Conservation (phyloP, 352 stramenopile genomes). For the Phytophthora agathidicida region DNA sequence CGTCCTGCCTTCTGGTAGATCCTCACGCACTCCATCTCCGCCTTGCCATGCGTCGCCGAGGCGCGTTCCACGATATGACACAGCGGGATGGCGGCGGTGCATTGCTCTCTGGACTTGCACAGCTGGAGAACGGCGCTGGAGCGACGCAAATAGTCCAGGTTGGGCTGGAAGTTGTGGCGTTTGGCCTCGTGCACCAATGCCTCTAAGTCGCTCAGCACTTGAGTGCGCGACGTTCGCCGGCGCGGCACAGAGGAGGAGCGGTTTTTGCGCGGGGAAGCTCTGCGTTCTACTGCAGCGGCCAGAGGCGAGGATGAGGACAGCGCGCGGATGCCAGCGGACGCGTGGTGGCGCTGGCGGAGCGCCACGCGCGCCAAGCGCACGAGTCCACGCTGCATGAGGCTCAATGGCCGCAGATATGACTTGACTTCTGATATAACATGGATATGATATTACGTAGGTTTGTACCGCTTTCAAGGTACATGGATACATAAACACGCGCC, state of each 20-base stretch:
- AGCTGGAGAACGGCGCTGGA: slow-evolving; percentile 50
- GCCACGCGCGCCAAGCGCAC: slow-evolving; percentile 18
- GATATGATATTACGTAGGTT: slow-evolving; percentile 1
- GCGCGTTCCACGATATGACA: slow-evolving; percentile 56
- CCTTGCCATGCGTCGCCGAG: slow-evolving; percentile 42
- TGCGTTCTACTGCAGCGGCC: not conserved
- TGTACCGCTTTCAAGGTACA: not conserved
- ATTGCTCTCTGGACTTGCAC: slow-evolving; percentile 59
- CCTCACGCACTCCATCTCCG: slow-evolving; percentile 62
- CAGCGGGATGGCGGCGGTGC: slow-evolving; percentile 59
- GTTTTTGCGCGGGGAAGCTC: slow-evolving; percentile 8
- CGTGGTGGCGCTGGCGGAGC: not conserved
- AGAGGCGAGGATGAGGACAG: slow-evolving; percentile 20
- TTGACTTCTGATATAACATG: slow-evolving; percentile 5
- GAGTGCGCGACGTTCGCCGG: slow-evolving; percentile 8
- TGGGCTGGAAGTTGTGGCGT: slow-evolving; percentile 38
- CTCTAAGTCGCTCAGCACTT: slow-evolving; percentile 46
- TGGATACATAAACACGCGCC: not conserved
- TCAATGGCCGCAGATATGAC: not conserved
- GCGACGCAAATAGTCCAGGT: slow-evolving; percentile 55
- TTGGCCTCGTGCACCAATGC: slow-evolving; percentile 43
- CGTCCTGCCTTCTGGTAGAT: slow-evolving; percentile 65
- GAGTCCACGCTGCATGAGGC: slow-evolving; percentile 31
- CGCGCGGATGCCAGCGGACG: slow-evolving; percentile 6
- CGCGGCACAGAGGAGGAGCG: not conserved